Evolutionary conservation across 2,329 filamentous ascomycete species (phyloP), one percentile per base, ranked within the genome.

Genomic region (Coleophoma eucalyptorum): DNA sequence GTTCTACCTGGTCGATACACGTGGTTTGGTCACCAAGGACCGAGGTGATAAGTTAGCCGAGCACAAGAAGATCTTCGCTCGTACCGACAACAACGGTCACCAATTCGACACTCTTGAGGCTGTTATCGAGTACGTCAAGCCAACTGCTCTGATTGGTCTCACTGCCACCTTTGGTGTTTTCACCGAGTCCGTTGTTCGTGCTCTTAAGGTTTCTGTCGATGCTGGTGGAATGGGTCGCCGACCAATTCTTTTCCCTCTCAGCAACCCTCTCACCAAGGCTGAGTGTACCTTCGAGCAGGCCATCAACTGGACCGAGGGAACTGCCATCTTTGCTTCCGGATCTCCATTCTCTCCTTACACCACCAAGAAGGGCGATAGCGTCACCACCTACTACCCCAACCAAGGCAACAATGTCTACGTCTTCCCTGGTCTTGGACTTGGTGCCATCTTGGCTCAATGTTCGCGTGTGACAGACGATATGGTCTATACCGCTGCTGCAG

Each of bases 241-340:
- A 56, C 92, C 94, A 55, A 93, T 96, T 65, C 87, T 97, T 63
- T 97, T 99, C 83, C 93, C 93, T 49, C 85, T 99, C 41, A 96
- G 90, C 72, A 97, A 99, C 76, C 94, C 94, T 46, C 85, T 92
- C 47, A 92, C 87, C 73, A 97, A 97, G 78, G 95, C 93, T 8
- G 94, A 99, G 75, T 97, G 94, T 76, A 96, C 90, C 15, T 97
- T 95, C 64, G 92, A 97, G 77, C 89, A 94, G 66, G 94, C 94
- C 15, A 81, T 97, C 64, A 81, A 84, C 64, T 85, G 93, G 84
- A 97, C 93, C 11, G 88, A 97, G 52, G 93, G 93, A 55, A 89
- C 85, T 50, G 91, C 85, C 62, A 84, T 99, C 67, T 99, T 99
- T 66, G 94, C 94, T 46, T 97, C 91, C 5, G 94, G 94, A 56